Base-by-base conservation (phyloP, 257 asterid genomes). In the Capsicum chinense region DNA sequence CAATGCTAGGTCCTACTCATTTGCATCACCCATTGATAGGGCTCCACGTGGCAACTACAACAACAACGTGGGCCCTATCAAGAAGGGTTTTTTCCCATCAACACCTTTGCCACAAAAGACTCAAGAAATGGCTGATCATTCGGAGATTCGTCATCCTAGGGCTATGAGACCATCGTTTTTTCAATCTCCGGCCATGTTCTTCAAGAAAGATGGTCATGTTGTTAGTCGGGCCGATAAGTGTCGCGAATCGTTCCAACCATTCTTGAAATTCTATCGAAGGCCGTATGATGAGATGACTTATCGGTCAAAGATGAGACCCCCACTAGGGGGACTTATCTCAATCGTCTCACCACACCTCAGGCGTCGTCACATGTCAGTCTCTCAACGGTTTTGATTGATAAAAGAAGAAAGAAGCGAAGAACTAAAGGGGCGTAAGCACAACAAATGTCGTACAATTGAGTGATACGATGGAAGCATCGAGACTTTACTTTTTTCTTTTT, bases 201-300 rank as follows among this genome's bases (percentile, higher is more conserved):
- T 94, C 82, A 90, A 89, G 59, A 91, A 83, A 79, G 98, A 92
- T 50, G 9, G 17, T 80, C 92, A 89, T 74, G 62, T 70, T 82
- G 86, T 79, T 81, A 87, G 80, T 60, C 88, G 91, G 33, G 84
- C 60, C 1, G 97, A 92, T 73, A 92, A 87, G 33, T 80, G 91
- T 0, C 91, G 95, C 0, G 97, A 94, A 3, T 90, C 97, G 0
- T 96, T 96, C 66, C 60, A 66, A n/a, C 93, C 93, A 0, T 93
- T 91, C 37, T 26, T 94, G 87, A 94, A 88, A 60, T 93, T 97
- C 59, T 97, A 97, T 68, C 92, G 97, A 4, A 84, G 94, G 50
- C 99, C 97, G 13, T 94, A 97, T 47, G 97, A 97, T 26, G 99
- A 97, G 86, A 97, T 97, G 99, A 89, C 85, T 86, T 97, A 97